Evolutionary conservation across 2,329 filamentous ascomycete genomes (phyloP).

Genomic region (Neonectria magnoliae): DNA sequence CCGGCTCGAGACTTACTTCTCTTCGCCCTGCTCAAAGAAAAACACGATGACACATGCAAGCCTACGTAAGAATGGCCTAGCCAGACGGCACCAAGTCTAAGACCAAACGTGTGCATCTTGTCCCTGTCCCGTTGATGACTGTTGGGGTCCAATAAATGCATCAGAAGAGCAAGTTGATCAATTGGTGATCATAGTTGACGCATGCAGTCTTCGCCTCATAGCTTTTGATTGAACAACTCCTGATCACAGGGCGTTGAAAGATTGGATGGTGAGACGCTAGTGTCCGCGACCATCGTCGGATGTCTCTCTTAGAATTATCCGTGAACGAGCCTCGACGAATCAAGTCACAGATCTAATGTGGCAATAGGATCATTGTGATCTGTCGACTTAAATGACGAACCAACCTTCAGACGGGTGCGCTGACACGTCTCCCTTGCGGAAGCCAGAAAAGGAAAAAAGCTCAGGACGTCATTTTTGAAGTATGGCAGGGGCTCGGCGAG

Average conservation of each 20-base stretch:
- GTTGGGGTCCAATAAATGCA: background rate
- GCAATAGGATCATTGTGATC: background rate
- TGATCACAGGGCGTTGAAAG: background rate
- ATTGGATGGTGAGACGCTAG: background rate
- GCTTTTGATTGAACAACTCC: background rate
- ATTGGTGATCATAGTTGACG: background rate
- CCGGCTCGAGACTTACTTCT: background rate
- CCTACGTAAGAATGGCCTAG: background rate
- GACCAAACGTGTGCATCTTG: background rate
- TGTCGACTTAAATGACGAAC: conserved; percentile 2
- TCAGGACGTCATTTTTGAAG: background rate
- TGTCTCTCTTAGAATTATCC: background rate
- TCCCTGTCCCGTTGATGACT: background rate
- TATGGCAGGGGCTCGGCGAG: background rate
- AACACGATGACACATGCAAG: background rate
- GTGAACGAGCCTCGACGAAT: background rate
- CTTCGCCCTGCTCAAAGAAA: background rate
- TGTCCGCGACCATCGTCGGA: background rate
- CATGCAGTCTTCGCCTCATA: background rate
- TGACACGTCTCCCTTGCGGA: conserved; percentile 4
- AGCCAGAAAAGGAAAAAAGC: background rate
- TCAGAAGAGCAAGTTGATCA: background rate
- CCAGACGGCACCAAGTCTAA: background rate
- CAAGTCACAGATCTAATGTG: background rate
- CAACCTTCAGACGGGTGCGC: background rate